Percentiles rank a stretch among this genome's conserved stretches.
Conservation (phyloP, 495 filamentous ascomycete genomes). For the Saxispiralis lemnorum region DNA sequence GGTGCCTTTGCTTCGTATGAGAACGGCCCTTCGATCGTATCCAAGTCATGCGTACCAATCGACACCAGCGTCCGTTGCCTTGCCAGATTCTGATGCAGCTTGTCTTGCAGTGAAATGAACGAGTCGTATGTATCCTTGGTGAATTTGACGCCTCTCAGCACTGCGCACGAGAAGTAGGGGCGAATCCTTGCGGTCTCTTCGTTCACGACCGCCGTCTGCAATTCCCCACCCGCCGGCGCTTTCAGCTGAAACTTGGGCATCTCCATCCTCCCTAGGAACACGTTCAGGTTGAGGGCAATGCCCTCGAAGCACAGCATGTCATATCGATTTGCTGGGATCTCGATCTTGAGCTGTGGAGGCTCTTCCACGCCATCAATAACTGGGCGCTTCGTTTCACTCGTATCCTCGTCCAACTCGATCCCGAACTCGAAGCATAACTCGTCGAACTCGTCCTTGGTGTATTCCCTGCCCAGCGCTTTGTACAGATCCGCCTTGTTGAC, state of each 20-base stretch:
- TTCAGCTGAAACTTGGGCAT: slow-evolving; percentile 64
- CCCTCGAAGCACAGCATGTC: slow-evolving; percentile 98
- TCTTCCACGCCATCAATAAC: slow-evolving; percentile 59
- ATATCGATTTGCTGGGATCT: slow-evolving; percentile 96
- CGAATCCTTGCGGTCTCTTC: slow-evolving; percentile 63
- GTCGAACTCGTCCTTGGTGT: slow-evolving; percentile 83
- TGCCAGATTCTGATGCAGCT: slow-evolving; percentile 91
- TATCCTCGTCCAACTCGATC: slow-evolving; percentile 95
- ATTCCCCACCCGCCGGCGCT: slow-evolving; percentile 50
- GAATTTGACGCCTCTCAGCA: slow-evolving; percentile 81
- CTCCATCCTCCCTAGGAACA: slow-evolving; percentile 61
- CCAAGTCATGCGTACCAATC: slow-evolving; percentile 92
- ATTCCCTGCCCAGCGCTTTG: slow-evolving; percentile 79
- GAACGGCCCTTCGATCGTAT: slow-evolving; percentile 87
- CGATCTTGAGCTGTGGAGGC: slow-evolving; percentile 86
- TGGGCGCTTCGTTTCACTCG: slow-evolving; percentile 53
- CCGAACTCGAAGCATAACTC: slow-evolving; percentile 97
- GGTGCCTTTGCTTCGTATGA: slow-evolving; percentile 85
- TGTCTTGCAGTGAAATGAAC: slow-evolving; percentile 96
- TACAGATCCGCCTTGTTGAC: slow-evolving; percentile 91
- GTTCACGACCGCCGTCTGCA: slow-evolving; percentile 62
- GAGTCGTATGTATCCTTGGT: slow-evolving; percentile 80
- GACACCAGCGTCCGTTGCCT: slow-evolving; percentile 81
- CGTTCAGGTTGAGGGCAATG: slow-evolving; percentile 84
- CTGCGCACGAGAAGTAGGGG: slow-evolving; percentile 70